Base-by-base conservation (phyloP, 148 eudicot genomes). In the Vaccinium vitisidaea region DNA sequence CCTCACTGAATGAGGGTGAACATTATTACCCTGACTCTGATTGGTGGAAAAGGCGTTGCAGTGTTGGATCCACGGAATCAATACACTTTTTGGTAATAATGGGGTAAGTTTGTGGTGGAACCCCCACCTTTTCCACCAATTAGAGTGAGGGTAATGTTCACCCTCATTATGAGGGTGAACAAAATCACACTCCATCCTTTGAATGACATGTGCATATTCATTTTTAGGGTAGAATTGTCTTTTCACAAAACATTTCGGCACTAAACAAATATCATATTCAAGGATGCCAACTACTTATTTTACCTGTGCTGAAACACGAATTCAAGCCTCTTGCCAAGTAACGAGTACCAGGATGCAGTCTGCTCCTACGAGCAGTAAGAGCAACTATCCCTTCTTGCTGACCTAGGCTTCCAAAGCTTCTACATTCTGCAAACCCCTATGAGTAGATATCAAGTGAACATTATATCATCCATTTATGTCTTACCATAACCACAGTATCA, bases 291-390 rank as follows among this genome's bases (percentile, higher is more conserved):
- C 58, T 56, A 74, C 65, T 56, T 75, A 77, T 84, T 48, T 80
- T 90, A 97, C 99, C 99, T 89, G 99, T 93, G 84, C 99, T 87
- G 86, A 83, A 97, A 87, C 99, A 97, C 56, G 98, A 92, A 87
- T 97, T 97, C 80, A 97, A 46, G 82, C 99, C 99, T 90, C 99
- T 93, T 69, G 99, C 99, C 89, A 97, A 88, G 90, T 95, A 97
- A 84, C 99, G 96, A 84, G 99, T 97, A 69, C 99, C 99, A 84
- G 99, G 98, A 88, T 97, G 99, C 89, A 97, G 90, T 88, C 99
- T 93, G 88, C 99, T 97, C 86, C 99, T 95, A 75, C 99, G 99
- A 84, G 98, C 99, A 86, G 86, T 92, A 80, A 97, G 98, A 80
- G 98, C 98, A 85, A 97, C 92, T 81, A 92, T 80, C 23, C 99